phyloP scores from a whole-genome alignment of 2,329 filamentous ascomycete species.

The Ophiocordyceps sinensis region DNA sequence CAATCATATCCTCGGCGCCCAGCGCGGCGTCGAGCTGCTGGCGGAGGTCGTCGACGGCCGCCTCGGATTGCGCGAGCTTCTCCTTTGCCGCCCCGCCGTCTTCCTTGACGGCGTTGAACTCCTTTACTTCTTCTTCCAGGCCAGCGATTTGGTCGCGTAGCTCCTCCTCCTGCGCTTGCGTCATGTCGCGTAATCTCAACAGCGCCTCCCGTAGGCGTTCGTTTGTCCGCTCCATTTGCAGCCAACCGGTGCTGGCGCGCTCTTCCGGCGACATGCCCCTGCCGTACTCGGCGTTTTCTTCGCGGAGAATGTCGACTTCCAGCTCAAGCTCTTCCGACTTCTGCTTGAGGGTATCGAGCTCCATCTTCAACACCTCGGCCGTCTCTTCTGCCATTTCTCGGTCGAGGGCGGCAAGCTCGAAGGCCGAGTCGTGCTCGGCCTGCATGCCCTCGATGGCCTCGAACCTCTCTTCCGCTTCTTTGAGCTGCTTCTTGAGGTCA shows the following conservation, averaged over 20 bases:
- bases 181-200: slow-evolving; percentile 71
- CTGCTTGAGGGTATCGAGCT: slow-evolving; percentile 62
- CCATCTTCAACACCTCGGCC: slow-evolving; percentile 65
- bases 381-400: slow-evolving; percentile 94
- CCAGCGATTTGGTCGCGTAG: slow-evolving; percentile 60
- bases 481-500: slow-evolving; percentile 62
- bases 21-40: slow-evolving; percentile 83
- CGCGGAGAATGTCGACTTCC: slow-evolving; percentile 72
- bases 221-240: slow-evolving; percentile 84
- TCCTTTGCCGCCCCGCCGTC: slow-evolving; percentile 58
- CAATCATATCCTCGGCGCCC: slow-evolving; percentile 85
- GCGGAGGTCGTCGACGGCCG: slow-evolving; percentile 68
- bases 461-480: slow-evolving; percentile 57
- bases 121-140: slow-evolving; percentile 58
- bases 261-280: slow-evolving; percentile 83
- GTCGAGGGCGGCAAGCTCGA: slow-evolving; percentile 81
- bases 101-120: slow-evolving; percentile 50
- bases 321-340: slow-evolving; percentile 74
- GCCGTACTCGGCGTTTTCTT: slow-evolving; percentile 74
- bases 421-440: slow-evolving; percentile 68
- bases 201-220: slow-evolving; percentile 78
- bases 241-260: slow-evolving; percentile 70
- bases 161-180: slow-evolving; percentile 71
- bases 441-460: slow-evolving; percentile 56
- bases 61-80: slow-evolving; percentile 57